A percentile compares a stretch with the other conserved stretches of the same genome.
Conservation (phyloP, 1,284 basidiomycete species). For the Tilletiopsis washingtonensis region DNA sequence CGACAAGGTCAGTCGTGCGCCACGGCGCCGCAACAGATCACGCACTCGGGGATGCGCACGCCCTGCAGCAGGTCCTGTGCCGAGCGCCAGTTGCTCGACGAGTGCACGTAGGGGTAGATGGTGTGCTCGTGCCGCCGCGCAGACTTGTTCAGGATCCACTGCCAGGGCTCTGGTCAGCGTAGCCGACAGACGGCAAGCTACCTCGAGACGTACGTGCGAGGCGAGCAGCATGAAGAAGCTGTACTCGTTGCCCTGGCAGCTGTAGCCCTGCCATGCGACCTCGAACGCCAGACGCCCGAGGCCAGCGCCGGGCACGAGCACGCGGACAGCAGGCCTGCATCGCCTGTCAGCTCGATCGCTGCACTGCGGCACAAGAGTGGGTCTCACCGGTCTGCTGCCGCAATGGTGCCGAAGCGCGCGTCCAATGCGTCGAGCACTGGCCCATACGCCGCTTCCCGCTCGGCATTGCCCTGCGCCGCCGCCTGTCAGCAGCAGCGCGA, state of each 20-base stretch:
- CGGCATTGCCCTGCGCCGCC: background rate
- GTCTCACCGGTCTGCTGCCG: too few species aligned
- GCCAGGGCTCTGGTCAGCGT: too few species aligned
- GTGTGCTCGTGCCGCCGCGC: slow-evolving; percentile 17
- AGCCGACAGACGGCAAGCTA: too few species aligned
- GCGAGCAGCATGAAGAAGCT: slow-evolving; percentile 43
- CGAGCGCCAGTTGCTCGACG: slow-evolving; percentile 35
- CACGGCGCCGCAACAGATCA: too few species aligned
- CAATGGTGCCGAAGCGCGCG: slow-evolving; percentile 10
- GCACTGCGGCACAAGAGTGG: too few species aligned
- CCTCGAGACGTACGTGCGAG: too few species aligned
- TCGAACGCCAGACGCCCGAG: slow-evolving; percentile 41
- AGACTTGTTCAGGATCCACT: slow-evolving; percentile 42
- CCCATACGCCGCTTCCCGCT: slow-evolving; percentile 8
- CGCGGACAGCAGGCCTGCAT: too few species aligned
- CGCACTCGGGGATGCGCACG: slow-evolving; percentile 41
- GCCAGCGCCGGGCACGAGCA: slow-evolving; percentile 44
- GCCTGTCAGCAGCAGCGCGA: too few species aligned
- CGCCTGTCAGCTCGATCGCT: too few species aligned
- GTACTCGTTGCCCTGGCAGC: slow-evolving; percentile 43
- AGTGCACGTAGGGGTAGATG: slow-evolving; percentile 42
- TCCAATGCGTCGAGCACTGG: slow-evolving; percentile 25
- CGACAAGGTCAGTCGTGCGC: too few species aligned
- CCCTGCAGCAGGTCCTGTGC: slow-evolving; percentile 34
- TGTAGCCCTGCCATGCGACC: slow-evolving; percentile 30